Conservation (phyloP, 768 basidiomycete species). For the Candolleomyces eurysporus region DNA sequence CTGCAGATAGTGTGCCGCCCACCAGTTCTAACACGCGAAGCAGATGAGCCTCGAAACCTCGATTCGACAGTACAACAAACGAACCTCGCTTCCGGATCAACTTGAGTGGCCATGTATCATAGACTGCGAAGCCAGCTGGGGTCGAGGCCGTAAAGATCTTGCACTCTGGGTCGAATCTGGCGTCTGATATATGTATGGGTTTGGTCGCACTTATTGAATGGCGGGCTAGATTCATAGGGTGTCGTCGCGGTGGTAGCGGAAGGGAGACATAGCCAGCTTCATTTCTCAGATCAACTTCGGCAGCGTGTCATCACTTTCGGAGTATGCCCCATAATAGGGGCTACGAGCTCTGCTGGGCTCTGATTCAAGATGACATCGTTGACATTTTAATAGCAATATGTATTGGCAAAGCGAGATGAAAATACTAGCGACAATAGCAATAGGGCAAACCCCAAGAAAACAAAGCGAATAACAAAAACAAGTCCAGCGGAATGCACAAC, state of each 20-base stretch:
- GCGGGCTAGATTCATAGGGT: slow-evolving; percentile 81
- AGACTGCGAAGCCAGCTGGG: slow-evolving; percentile 80
- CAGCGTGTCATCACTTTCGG: background rate
- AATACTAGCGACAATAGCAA: slow-evolving; percentile 1
- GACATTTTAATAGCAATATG: background rate
- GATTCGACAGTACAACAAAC: no score
- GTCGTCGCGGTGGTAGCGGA: slow-evolving; percentile 3
- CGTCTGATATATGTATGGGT: slow-evolving; percentile 74
- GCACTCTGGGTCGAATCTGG: slow-evolving; percentile 77
- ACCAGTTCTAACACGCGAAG: slow-evolving; percentile 53
- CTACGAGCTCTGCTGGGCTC: background rate
- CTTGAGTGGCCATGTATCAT: slow-evolving; percentile 71
- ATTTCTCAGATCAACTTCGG: slow-evolving; percentile 1
- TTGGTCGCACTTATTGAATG: slow-evolving; percentile 77
- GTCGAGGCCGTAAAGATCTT: slow-evolving; percentile 80
- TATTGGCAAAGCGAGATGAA: background rate
- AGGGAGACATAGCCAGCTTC: slow-evolving; percentile 9
- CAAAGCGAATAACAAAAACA: background rate
- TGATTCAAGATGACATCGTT: background rate
- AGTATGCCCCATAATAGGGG: background rate
- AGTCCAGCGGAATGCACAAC: background rate
- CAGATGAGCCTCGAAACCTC: no score
- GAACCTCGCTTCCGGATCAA: slow-evolving; percentile 77
- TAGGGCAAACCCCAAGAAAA: slow-evolving; percentile 2
- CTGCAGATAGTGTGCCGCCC: slow-evolving; percentile 75